Percentiles rank a stretch among this genome's conserved stretches.
phyloP scores from a whole-genome alignment of 305 asterid genomes.

The Solanum hybrid region DNA sequence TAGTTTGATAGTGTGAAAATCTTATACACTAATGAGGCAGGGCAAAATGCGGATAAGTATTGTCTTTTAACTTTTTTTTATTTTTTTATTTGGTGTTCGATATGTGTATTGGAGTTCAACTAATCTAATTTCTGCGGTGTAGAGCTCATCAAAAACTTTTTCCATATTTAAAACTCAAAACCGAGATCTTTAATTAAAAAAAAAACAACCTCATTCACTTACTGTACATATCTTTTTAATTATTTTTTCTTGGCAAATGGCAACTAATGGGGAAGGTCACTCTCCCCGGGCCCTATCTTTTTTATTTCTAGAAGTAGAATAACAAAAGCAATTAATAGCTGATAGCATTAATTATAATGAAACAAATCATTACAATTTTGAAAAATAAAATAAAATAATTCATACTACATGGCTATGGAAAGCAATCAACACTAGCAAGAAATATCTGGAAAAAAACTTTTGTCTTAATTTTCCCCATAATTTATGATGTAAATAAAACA shows the following conservation, averaged over 20 bases:
- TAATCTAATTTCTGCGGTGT: not conserved
- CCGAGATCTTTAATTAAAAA: not conserved
- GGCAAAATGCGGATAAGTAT: not conserved
- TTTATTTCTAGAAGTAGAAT: not conserved
- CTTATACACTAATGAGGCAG: not conserved
- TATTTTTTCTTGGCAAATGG: not conserved
- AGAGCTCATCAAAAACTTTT: too few relatives aligned
- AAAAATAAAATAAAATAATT: not conserved
- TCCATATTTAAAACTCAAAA: rapidly evolving
- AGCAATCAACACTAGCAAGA: not conserved
- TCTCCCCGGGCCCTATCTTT: not conserved
- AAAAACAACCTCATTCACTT: not conserved
- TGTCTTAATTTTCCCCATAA: not conserved
- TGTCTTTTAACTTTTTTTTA: not conserved
- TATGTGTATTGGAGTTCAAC: not conserved
- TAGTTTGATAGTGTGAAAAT: not conserved
- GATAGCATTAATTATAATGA: not conserved
- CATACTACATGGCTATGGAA: not conserved
- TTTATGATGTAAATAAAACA: not conserved
- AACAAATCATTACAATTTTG: not conserved
- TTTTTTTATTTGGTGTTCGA: not conserved
- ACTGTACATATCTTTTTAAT: not conserved
- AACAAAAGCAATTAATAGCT: not conserved
- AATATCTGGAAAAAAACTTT: not conserved
- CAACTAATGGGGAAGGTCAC: not conserved